Evolutionary conservation across 495 filamentous ascomycete species (phyloP).

Genomic region (Daldinia caldariorum): DNA sequence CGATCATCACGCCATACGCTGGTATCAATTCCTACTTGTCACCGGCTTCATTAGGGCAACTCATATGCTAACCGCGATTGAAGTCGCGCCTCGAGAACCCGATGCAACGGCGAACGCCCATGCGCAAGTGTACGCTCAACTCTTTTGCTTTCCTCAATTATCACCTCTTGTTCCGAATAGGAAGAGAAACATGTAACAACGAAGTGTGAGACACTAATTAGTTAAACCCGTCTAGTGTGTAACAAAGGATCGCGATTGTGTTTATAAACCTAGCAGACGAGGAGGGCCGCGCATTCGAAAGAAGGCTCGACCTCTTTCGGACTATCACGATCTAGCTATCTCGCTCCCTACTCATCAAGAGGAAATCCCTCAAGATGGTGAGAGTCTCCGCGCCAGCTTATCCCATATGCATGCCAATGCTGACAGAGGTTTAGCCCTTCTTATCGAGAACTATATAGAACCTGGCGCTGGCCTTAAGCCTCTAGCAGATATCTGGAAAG

Average conservation of each 20-base stretch:
- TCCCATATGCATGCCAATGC: neutral
- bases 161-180: conserved; percentile 5
- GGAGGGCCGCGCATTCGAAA: conserved; percentile 62
- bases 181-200: neutral
- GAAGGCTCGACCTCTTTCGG: conserved; percentile 40
- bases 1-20: conserved; percentile 24
- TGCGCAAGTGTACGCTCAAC: conserved; percentile 63
- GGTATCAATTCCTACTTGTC: conserved; percentile 9
- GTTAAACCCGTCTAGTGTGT: conserved; percentile 54
- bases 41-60: neutral
- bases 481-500: conserved; percentile 44
- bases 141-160: conserved; percentile 7
- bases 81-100: conserved; percentile 66
- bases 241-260: conserved; percentile 62
- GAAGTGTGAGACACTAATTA: conserved; percentile 17
- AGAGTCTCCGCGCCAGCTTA: conserved; percentile 19
- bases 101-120: conserved; percentile 66
- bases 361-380: conserved; percentile 45
- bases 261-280: conserved; percentile 66
- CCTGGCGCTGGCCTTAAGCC: conserved; percentile 47
- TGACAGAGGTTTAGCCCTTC: conserved; percentile 41
- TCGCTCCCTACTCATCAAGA: conserved; percentile 46
- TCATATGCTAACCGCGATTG: conserved; percentile 6
- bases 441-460: conserved; percentile 46
- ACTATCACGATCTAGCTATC: conserved; percentile 45